Evolutionary conservation across 108 stramenopile species (phyloP), one percentile per base, ranked within the genome.

Genomic region (Epithemia pelagica): DNA sequence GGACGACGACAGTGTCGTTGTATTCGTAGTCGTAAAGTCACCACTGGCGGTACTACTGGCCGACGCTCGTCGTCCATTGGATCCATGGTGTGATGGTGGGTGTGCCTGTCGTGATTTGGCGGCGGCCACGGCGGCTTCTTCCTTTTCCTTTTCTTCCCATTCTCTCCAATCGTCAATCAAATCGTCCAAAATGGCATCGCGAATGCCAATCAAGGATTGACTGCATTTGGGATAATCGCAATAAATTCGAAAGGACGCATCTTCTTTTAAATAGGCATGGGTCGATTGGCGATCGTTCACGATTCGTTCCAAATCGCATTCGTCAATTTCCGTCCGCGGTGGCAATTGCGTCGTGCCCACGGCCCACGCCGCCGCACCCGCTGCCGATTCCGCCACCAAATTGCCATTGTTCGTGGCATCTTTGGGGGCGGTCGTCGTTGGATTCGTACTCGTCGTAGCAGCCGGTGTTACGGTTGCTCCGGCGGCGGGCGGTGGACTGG

Each of bases 211-310:
- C 21, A 26, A 18, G n/a, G 24, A 29, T 30, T 66, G 46, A 29
- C 54, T 55, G 24, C 65, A 66, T 1, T 18, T 22, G 1, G 65
- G 65, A 54, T 28, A 66, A 54, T 66, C 65, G 26, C 46, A 21
- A 29, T 55, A 37, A 37, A 28, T 30, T 27, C 23, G 21, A 30
- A 54, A 30, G 10, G 52, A 1, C 7, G 15, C 18, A 26, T 28
- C 54, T 54, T 52, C 53, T 26, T 30, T 54, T 1, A 66, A 21
- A 46, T 46, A 46, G 37, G 37, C 37, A 46, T 46, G 5, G 18
- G 15, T 26, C 22, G 56, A 58, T 58, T 26, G 7, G 22, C 56
- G 56, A 58, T 23, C 8, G 56, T 8, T 27, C 22, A 23, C 56
- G 25, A 58, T 21, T 7, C 56, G 56, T 27, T 58, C 56, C 56